These are phyloP conservation scores for Salvia hispanica DNA, from an alignment of 257 asterid species.

Conservation along the genomic window DNA sequence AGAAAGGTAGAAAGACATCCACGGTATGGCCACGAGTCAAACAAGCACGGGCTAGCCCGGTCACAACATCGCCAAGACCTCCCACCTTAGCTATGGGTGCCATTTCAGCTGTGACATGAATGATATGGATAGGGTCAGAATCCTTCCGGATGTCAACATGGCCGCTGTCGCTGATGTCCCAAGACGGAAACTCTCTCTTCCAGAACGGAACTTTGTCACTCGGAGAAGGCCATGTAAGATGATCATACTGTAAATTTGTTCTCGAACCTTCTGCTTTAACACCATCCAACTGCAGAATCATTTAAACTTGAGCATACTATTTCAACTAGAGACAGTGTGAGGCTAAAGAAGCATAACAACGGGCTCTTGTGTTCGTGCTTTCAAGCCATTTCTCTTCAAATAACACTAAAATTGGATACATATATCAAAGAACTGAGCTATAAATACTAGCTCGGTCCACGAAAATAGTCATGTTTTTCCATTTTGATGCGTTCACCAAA, in stretches of 20 bases:
- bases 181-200: constrained; percentile 68
- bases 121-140: constrained; percentile 62
- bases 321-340: constrained; percentile 17
- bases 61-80: constrained; percentile 88
- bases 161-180: constrained; percentile 45
- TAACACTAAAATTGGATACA: constrained; percentile 13
- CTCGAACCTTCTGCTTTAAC: constrained; percentile 38
- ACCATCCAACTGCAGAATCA: constrained; percentile 45
- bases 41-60: constrained; percentile 83
- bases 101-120: constrained; percentile 86
- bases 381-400: not conserved
- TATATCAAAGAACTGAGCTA: not conserved
- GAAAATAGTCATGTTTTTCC: too few species aligned
- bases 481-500: too few species aligned
- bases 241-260: constrained; percentile 34
- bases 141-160: constrained; percentile 52
- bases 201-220: constrained; percentile 70
- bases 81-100: constrained; percentile 92
- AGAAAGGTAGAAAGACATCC: constrained; percentile 78
- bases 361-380: not conserved
- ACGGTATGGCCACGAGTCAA: constrained; percentile 69
- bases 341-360: not conserved
- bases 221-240: constrained; percentile 78
- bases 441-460: too few species aligned
- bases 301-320: not conserved